Conservation (phyloP, 495 filamentous ascomycete genomes). For the Bombardia bombarda region DNA sequence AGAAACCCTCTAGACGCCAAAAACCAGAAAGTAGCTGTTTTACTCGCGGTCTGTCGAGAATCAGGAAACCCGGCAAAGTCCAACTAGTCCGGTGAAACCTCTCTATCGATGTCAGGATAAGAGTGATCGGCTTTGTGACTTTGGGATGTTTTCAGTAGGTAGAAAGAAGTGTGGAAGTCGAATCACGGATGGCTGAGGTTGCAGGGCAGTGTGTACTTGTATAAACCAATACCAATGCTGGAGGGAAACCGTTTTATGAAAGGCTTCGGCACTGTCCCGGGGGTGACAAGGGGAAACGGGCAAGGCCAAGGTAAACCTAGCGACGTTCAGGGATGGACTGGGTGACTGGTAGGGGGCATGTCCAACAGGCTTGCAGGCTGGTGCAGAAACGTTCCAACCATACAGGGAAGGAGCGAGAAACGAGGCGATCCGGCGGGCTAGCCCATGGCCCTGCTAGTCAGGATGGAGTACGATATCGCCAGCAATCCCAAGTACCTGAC, state of each 20-base stretch:
- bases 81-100: neutral
- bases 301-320: slow-evolving; percentile 36
- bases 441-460: slow-evolving; percentile 19
- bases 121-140: neutral
- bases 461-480: slow-evolving; percentile 23
- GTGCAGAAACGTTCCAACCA: slow-evolving; percentile 41
- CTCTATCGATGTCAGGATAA: neutral
- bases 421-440: slow-evolving; percentile 37
- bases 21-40: neutral
- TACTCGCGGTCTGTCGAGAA: neutral
- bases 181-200: slow-evolving; percentile 34
- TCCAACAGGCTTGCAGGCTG: slow-evolving; percentile 36
- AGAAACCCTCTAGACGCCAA: slow-evolving; percentile 4
- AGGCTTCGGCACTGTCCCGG: slow-evolving; percentile 41
- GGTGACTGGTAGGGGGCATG: slow-evolving; percentile 20
- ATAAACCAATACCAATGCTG: slow-evolving; percentile 37
- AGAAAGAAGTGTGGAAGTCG: slow-evolving; percentile 25
- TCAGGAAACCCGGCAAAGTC: neutral
- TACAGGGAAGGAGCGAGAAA: slow-evolving; percentile 47
- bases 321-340: slow-evolving; percentile 32
- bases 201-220: slow-evolving; percentile 42
- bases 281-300: slow-evolving; percentile 29
- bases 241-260: slow-evolving; percentile 41
- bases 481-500: slow-evolving; percentile 6
- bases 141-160: neutral